Percentiles rank a stretch among this genome's conserved stretches.
phyloP scores from a whole-genome alignment of 371 early-diverging fungal genomes.

The Batkoa obscura region DNA sequence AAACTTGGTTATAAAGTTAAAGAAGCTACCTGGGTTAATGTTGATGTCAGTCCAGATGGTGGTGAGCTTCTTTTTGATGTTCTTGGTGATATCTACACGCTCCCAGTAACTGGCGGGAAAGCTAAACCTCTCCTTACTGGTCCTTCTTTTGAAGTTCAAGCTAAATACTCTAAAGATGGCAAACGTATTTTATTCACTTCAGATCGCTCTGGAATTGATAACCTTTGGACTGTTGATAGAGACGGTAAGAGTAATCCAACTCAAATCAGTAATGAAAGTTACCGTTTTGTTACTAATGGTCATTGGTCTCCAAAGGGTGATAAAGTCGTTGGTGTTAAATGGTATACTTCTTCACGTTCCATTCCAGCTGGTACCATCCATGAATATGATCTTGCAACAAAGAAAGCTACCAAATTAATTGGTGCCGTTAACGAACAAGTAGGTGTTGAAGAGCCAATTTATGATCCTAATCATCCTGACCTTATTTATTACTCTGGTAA shows the following conservation, averaged over 20 bases:
- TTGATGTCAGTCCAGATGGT: not conserved
- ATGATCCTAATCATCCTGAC: not conserved
- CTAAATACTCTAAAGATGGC: not conserved
- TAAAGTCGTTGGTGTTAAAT: not conserved
- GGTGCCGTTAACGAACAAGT: not conserved
- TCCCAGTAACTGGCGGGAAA: not conserved
- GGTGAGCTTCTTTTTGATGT: not conserved
- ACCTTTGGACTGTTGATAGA: not conserved
- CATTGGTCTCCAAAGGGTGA: not conserved
- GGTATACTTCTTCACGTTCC: not conserved
- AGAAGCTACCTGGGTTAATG: not conserved
- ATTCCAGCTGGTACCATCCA: not conserved
- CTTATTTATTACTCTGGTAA: slow-evolving; percentile 1
- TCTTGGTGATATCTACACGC: not conserved
- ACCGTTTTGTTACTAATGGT: not conserved
- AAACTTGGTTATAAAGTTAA: not conserved
- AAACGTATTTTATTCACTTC: not conserved
- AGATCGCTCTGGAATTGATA: not conserved
- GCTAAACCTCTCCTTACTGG: not conserved
- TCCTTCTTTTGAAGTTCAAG: not conserved
- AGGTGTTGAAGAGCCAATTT: not conserved
- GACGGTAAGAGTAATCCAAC: not conserved
- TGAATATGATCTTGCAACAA: not conserved
- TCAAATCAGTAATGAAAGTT: not conserved
- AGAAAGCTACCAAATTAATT: not conserved